phyloP scores from a whole-genome alignment of 257 asterid genomes.

The Mentha longifolia region DNA sequence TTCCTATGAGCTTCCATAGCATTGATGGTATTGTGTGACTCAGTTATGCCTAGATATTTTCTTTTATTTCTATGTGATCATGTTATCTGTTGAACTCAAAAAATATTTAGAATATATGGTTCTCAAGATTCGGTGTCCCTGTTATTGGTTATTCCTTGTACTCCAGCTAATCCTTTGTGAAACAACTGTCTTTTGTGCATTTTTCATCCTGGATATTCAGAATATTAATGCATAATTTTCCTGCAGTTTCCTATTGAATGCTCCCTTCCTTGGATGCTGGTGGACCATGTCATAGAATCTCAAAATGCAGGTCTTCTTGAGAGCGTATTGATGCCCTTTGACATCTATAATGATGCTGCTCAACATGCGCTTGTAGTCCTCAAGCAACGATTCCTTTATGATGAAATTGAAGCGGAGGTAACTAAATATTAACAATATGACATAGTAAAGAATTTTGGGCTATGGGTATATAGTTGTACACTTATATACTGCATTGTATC shows the following conservation, averaged over 20 bases:
- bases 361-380: constrained; percentile 90
- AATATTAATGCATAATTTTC: constrained; percentile 18
- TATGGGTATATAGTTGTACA: constrained; percentile 11
- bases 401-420: constrained; percentile 99
- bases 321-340: constrained; percentile 90
- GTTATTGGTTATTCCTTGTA: constrained; percentile 9
- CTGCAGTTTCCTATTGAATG: constrained; percentile 97
- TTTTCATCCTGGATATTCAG: constrained; percentile 23
- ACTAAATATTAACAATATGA: constrained; percentile 23
- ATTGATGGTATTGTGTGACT: constrained; percentile 11
- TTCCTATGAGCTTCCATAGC: constrained; percentile 15
- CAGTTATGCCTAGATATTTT: neutral
- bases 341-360: constrained; percentile 97
- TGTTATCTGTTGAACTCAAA: neutral
- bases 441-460: constrained; percentile 1
- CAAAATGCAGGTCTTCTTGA: constrained; percentile 84
- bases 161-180: constrained; percentile 7
- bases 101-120: constrained; percentile 6
- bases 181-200: constrained; percentile 9
- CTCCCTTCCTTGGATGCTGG: constrained; percentile 99
- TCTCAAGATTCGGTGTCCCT: constrained; percentile 2
- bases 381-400: constrained; percentile 97
- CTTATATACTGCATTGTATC: constrained; percentile 21
- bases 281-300: constrained; percentile 87
- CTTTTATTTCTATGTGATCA: neutral